Evolutionary conservation across 148 eudicot species (phyloP).

Genomic region (Limonium bicolor): DNA sequence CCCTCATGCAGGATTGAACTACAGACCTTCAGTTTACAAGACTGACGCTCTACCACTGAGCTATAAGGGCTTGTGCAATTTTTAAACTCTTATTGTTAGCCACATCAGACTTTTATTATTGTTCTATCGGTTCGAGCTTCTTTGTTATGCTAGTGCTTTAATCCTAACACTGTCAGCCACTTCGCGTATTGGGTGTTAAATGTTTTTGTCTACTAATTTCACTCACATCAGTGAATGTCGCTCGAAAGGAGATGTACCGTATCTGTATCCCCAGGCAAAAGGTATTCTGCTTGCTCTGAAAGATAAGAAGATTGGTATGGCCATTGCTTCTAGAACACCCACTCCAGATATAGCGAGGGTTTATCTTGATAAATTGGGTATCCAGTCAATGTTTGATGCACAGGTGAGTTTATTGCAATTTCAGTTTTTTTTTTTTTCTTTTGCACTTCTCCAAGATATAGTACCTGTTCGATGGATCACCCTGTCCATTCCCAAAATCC

Average conservation of each 20-base stretch:
- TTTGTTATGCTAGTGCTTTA: no score
- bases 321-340: conserved; percentile 97
- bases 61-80: conserved; percentile 42
- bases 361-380: conserved; percentile 68
- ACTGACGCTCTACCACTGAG: conserved; percentile 57
- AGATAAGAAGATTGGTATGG: conserved; percentile 72
- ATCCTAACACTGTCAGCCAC: no score
- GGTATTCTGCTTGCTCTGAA: conserved; percentile 82
- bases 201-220: no score
- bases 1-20: conserved; percentile 41
- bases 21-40: conserved; percentile 51
- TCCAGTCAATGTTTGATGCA: conserved; percentile 74
- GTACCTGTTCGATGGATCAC: neutral
- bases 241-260: conserved; percentile 80
- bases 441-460: neutral
- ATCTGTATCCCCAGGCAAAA: conserved; percentile 77
- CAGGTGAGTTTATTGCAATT: conserved; percentile 34
- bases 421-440: neutral
- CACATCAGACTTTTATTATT: no score
- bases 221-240: conserved; percentile 65
- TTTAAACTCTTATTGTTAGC: no score
- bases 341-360: conserved; percentile 84
- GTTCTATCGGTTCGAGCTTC: no score
- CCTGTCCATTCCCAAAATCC: no score
- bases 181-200: no score